These are phyloP conservation scores for Penicillium sp. DNA, from an alignment of 2,329 filamentous ascomycete genomes.

Conservation along the genomic window DNA sequence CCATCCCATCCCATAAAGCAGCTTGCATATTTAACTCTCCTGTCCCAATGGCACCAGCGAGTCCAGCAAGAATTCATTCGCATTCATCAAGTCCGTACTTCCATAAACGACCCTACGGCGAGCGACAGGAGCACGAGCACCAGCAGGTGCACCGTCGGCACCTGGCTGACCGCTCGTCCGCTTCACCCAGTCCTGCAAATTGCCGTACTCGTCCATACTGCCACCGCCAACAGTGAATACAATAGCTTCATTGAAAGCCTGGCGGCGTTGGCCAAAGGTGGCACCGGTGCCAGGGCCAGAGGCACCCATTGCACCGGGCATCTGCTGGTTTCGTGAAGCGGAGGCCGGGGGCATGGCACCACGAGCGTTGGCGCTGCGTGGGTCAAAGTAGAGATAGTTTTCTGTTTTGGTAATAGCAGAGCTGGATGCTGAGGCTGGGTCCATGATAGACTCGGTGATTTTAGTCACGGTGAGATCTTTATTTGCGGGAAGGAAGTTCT, in stretches of 20 bases:
- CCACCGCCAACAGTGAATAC: constrained; percentile 96
- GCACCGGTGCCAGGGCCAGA: constrained; percentile 69
- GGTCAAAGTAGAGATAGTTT: constrained; percentile 95
- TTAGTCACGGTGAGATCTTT: constrained; percentile 96
- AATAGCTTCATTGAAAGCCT: constrained; percentile 85
- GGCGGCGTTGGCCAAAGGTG: constrained; percentile 85
- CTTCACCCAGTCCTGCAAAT: constrained; percentile 92
- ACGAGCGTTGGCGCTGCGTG: constrained; percentile 85
- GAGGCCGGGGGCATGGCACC: constrained; percentile 86
- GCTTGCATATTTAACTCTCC: constrained; percentile 45
- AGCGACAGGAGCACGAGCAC: constrained; percentile 28
- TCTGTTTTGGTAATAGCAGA: constrained; percentile 96
- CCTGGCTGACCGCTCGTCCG: constrained; percentile 63
- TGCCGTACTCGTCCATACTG: constrained; percentile 98
- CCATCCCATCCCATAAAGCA: background rate
- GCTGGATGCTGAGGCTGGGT: constrained; percentile 83
- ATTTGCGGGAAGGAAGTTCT: constrained; percentile 96
- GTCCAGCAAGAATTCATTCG: constrained; percentile 60
- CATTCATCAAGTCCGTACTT: constrained; percentile 73
- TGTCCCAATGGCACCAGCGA: constrained; percentile 58
- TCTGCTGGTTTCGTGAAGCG: constrained; percentile 44
- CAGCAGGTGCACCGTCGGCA: constrained; percentile 44
- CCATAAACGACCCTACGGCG: constrained; percentile 89
- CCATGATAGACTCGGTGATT: constrained; percentile 98
- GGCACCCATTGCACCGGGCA: constrained; percentile 45